Evolutionary conservation across 2,329 filamentous ascomycete genomes (phyloP).

Genomic region (Fusarium floridanum): DNA sequence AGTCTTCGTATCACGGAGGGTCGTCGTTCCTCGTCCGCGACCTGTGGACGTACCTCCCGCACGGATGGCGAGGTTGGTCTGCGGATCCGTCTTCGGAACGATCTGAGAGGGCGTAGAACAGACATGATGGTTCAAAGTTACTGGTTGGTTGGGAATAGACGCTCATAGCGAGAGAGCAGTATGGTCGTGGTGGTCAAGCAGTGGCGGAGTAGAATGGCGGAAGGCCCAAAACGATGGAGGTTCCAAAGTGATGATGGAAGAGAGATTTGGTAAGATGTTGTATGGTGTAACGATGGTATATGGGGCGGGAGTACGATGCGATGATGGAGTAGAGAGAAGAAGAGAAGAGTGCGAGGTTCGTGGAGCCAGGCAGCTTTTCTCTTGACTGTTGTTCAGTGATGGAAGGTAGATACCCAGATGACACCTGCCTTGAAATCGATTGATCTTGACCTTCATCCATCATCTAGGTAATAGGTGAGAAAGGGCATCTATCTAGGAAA

Average conservation of each 20-base stretch:
- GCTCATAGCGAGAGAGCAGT: constrained; percentile 1
- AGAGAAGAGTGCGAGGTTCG: not conserved
- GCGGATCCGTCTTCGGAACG: not conserved
- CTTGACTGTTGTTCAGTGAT: not conserved
- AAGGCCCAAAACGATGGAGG: not conserved
- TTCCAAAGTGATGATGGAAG: not conserved
- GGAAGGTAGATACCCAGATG: not conserved
- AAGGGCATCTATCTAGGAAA: not conserved
- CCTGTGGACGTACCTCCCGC: not conserved
- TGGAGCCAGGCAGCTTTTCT: not conserved
- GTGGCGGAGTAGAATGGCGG: not conserved
- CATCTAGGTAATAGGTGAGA: not conserved
- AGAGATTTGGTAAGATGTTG: not conserved
- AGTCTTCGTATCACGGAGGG: not conserved
- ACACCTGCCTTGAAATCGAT: not conserved
- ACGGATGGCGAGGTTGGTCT: not conserved
- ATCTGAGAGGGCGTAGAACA: not conserved
- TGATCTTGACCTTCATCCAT: not conserved
- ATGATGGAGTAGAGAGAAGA: not conserved
- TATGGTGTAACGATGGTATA: not conserved
- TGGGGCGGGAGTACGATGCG: not conserved
- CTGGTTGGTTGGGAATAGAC: not conserved
- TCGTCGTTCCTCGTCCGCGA: not conserved
- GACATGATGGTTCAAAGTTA: not conserved
- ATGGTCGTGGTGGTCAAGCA: not conserved